Conservation (phyloP, 164 flowering plant genomes). For the Amborella trichopoda region DNA sequence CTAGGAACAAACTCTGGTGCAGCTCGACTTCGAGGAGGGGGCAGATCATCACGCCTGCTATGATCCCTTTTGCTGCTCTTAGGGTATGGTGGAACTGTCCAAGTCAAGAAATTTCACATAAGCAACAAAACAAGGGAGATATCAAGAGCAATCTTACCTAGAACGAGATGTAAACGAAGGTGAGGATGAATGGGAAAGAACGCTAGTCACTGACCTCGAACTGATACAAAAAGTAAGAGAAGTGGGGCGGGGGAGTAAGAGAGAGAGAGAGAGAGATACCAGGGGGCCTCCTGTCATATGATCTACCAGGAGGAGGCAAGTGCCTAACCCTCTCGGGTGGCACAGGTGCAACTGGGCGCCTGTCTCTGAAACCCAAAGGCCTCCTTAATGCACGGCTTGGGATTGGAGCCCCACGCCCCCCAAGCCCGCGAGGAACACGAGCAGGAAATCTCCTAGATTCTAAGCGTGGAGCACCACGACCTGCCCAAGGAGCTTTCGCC, state of each 20-base stretch:
- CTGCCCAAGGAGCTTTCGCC: conserved; percentile 53
- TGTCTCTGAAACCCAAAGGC: conserved; percentile 41
- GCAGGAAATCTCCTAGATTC: conserved; percentile 29
- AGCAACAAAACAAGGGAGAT: too few species aligned
- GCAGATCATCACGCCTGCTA: conserved; percentile 55
- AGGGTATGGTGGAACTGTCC: conserved; percentile 67
- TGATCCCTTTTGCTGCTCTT: conserved; percentile 81
- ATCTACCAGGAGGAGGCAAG: conserved; percentile 54
- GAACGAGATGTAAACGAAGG: too few species aligned
- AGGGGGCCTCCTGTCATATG: conserved; percentile 70
- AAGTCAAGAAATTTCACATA: too few species aligned
- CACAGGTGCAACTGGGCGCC: conserved; percentile 41
- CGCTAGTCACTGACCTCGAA: too few species aligned
- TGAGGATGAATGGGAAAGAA: too few species aligned
- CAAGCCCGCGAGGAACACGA: conserved; percentile 32
- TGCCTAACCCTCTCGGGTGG: conserved; percentile 58
- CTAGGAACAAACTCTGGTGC: conserved; percentile 58
- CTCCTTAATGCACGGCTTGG: conserved; percentile 37
- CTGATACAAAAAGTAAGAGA: too few species aligned
- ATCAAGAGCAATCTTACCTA: too few species aligned
- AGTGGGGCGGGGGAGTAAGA: too few species aligned
- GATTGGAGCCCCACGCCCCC: conserved; percentile 29
- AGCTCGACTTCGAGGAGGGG: conserved; percentile 56
- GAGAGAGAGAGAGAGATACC: too few species aligned
- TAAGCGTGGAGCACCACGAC: conserved; percentile 19